A percentile compares a stretch with the other conserved stretches of the same genome.
Evolutionary conservation across 2,329 filamentous ascomycete species (phyloP).

Genomic region (Fusarium sp.): DNA sequence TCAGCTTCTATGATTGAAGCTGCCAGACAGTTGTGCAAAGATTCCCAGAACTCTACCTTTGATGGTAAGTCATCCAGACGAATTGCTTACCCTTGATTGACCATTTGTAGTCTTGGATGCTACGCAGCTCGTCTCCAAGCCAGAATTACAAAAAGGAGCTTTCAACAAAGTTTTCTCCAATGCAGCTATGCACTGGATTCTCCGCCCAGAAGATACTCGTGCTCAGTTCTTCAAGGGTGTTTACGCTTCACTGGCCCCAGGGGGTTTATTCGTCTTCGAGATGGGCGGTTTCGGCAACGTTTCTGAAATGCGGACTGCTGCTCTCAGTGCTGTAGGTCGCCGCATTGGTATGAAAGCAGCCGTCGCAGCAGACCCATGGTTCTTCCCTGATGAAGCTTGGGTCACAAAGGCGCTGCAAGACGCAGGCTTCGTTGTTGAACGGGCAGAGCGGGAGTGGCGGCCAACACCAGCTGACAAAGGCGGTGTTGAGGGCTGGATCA

Average conservation of each 20-base stretch:
- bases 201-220: slow-evolving; percentile 59
- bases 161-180: slow-evolving; percentile 74
- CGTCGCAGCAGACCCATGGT: slow-evolving; percentile 71
- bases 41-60: slow-evolving; percentile 57
- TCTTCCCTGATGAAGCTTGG: slow-evolving; percentile 75
- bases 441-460: slow-evolving; percentile 71
- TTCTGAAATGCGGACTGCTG: slow-evolving; percentile 68
- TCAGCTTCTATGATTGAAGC: slow-evolving; percentile 69
- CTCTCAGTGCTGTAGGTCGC: slow-evolving; percentile 64
- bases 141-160: slow-evolving; percentile 51
- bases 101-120: slow-evolving; percentile 58
- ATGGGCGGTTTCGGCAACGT: slow-evolving; percentile 79
- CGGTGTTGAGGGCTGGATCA: slow-evolving; percentile 74
- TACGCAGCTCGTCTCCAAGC: slow-evolving; percentile 51
- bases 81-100: background rate
- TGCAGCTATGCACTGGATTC: slow-evolving; percentile 75
- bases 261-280: slow-evolving; percentile 73
- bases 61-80: slow-evolving; percentile 51
- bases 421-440: slow-evolving; percentile 62
- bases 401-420: slow-evolving; percentile 59
- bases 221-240: slow-evolving; percentile 65
- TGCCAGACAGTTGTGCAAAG: slow-evolving; percentile 56
- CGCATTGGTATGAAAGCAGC: slow-evolving; percentile 64
- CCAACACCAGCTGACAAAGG: slow-evolving; percentile 69
- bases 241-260: slow-evolving; percentile 62